A percentile compares a stretch with the other conserved stretches of the same genome.
phyloP scores from a whole-genome alignment of 805 yeast species.

The Candida maltosa region DNA sequence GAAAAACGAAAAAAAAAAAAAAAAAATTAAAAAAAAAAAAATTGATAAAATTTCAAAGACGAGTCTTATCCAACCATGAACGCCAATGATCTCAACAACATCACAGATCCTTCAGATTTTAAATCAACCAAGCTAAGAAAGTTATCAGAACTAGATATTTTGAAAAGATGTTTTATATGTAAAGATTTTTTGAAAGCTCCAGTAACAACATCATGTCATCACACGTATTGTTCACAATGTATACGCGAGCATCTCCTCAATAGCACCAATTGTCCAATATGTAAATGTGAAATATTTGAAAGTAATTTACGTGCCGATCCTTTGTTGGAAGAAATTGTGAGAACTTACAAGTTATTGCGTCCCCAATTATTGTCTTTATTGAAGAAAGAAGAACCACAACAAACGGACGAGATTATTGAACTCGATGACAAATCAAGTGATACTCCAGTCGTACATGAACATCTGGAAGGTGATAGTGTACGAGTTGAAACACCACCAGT shows the following conservation, averaged over 20 bases:
- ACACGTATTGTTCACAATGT: slow-evolving; percentile 86
- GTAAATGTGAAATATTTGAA: slow-evolving; percentile 67
- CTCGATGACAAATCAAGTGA: slow-evolving; percentile 2
- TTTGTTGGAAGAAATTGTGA: slow-evolving; percentile 67
- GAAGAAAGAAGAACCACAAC: not conserved
- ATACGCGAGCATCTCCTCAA: slow-evolving; percentile 66
- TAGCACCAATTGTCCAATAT: slow-evolving; percentile 70
- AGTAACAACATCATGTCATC: slow-evolving; percentile 80
- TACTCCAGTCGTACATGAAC: too few species aligned
- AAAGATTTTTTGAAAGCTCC: slow-evolving; percentile 81
- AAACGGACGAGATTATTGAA: slow-evolving; percentile 1
- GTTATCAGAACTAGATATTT: slow-evolving; percentile 60
- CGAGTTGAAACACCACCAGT: too few species aligned
- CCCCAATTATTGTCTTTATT: slow-evolving; percentile 10
- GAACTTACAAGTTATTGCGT: slow-evolving; percentile 40
- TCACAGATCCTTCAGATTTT: slow-evolving; percentile 78
- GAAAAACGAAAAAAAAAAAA: too few species aligned
- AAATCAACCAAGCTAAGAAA: slow-evolving; percentile 48
- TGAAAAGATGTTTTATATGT: slow-evolving; percentile 82
- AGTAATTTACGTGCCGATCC: slow-evolving; percentile 65
- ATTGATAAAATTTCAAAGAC: too few species aligned
- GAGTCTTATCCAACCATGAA: too few species aligned
- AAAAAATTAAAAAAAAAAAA: not conserved
- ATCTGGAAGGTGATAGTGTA: too few species aligned
- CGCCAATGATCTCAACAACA: slow-evolving; percentile 15